Conservation (phyloP, 192 early-diverging fungal genomes). For the Backusella morwellensis region DNA sequence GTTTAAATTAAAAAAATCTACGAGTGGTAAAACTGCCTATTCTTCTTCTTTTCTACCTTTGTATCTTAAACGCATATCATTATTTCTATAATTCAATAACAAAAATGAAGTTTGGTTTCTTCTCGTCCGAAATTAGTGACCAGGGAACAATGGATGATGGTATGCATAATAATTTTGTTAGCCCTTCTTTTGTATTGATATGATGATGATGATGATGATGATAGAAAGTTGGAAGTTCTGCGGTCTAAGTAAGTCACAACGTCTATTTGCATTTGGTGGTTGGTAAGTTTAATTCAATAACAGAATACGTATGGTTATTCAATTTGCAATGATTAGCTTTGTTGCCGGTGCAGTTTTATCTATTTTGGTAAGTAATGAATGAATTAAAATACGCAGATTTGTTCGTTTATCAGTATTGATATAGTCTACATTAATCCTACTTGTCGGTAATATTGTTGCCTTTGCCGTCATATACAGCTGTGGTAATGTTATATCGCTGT, state of each 20-base stretch:
- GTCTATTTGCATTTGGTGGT: slow-evolving; percentile 77
- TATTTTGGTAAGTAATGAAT: slow-evolving; percentile 54
- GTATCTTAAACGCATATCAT: background rate
- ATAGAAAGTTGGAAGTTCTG: slow-evolving; percentile 36
- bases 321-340: slow-evolving; percentile 59
- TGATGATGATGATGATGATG: no score
- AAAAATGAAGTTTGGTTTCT: slow-evolving; percentile 36
- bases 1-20: no score
- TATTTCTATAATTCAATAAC: background rate
- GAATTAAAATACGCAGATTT: background rate
- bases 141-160: slow-evolving; percentile 52
- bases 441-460: slow-evolving; percentile 55
- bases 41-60: background rate
- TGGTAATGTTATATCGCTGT: slow-evolving; percentile 84
- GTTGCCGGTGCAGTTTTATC: slow-evolving; percentile 77
- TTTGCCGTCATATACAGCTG: slow-evolving; percentile 92
- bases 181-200: background rate
- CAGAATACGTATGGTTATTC: no score
- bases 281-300: slow-evolving; percentile 35
- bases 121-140: slow-evolving; percentile 32
- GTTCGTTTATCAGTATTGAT: background rate
- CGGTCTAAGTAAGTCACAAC: slow-evolving; percentile 59
- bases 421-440: slow-evolving; percentile 60
- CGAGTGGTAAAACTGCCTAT: no score
- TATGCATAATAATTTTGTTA: slow-evolving; percentile 13